Conservation (phyloP, 2,329 filamentous ascomycete species). For the Colletotrichum shisoi region DNA sequence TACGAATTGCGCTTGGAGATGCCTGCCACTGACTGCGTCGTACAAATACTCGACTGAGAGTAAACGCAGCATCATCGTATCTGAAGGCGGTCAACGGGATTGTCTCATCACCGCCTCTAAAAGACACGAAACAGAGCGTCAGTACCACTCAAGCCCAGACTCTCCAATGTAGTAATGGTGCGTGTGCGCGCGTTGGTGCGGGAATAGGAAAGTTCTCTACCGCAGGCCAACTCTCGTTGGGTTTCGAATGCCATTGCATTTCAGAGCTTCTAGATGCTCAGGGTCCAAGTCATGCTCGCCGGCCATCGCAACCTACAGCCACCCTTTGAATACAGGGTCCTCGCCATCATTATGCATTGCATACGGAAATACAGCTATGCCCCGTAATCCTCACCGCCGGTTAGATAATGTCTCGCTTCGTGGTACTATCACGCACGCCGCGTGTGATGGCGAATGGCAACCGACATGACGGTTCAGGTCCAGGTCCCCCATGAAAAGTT, state of each 20-base stretch:
- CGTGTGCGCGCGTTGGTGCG: constrained; percentile 3
- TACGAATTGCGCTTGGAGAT: constrained; percentile 7
- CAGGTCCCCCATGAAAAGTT: constrained; percentile 11
- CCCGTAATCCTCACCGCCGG: constrained; percentile 30
- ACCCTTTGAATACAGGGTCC: constrained; percentile 32
- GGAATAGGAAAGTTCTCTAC: constrained; percentile 2
- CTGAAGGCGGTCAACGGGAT: constrained; percentile 23
- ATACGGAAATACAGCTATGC: not conserved
- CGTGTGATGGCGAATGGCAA: not conserved
- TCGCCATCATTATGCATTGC: constrained; percentile 24
- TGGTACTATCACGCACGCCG: not conserved
- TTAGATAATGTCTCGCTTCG: constrained; percentile 14
- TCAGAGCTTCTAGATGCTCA: constrained; percentile 34
- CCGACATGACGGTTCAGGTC: constrained; percentile 23
- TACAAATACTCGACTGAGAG: not conserved
- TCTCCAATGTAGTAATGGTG: not conserved
- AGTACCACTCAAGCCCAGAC: constrained; percentile 7
- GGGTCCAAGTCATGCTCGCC: constrained; percentile 35
- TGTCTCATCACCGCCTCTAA: not conserved
- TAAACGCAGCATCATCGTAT: not conserved
- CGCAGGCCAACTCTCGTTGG: constrained; percentile 22
- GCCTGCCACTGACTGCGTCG: not conserved
- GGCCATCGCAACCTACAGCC: constrained; percentile 9
- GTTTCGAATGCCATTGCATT: constrained; percentile 33
- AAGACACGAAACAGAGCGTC: not conserved